Evolutionary conservation across 352 stramenopile species (phyloP).

Genomic region (Pythium aquatile): DNA sequence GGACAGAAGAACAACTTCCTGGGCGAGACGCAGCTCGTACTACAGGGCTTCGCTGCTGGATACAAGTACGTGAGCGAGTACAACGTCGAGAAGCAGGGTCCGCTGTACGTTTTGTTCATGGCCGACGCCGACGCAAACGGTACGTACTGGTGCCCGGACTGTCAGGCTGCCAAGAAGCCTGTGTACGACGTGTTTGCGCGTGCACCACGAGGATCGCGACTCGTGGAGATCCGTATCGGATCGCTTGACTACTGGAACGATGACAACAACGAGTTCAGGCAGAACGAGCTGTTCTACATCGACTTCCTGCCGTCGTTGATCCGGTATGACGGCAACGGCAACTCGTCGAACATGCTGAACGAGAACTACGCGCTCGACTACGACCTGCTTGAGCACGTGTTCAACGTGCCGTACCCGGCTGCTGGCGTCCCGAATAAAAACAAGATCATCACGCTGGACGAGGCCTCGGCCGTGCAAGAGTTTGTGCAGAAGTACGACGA

Average conservation of each 20-base stretch:
- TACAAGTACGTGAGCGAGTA: slow-evolving; percentile 82
- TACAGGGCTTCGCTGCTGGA: slow-evolving; percentile 65
- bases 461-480: slow-evolving; percentile 40
- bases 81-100: slow-evolving; percentile 54
- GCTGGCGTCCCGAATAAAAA: slow-evolving; percentile 44
- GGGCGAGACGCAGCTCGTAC: slow-evolving; percentile 56
- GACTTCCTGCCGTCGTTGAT: slow-evolving; percentile 77
- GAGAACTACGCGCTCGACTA: slow-evolving; percentile 64
- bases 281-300: slow-evolving; percentile 85
- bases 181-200: slow-evolving; percentile 60
- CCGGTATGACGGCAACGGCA: slow-evolving; percentile 72
- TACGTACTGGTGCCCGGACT: slow-evolving; percentile 80
- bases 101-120: slow-evolving; percentile 78
- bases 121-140: slow-evolving; percentile 64
- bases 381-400: slow-evolving; percentile 68
- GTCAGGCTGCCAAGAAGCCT: slow-evolving; percentile 51
- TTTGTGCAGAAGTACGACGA: slow-evolving; percentile 62
- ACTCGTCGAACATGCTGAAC: slow-evolving; percentile 67
- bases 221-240: slow-evolving; percentile 74
- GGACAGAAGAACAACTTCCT: slow-evolving; percentile 40
- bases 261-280: slow-evolving; percentile 68
- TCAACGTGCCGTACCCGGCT: slow-evolving; percentile 45
- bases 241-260: slow-evolving; percentile 61
- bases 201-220: slow-evolving; percentile 51
- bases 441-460: slow-evolving; percentile 45